phyloP scores from a whole-genome alignment of 352 stramenopile species.

The Globisporangium rhizosaccharum region DNA sequence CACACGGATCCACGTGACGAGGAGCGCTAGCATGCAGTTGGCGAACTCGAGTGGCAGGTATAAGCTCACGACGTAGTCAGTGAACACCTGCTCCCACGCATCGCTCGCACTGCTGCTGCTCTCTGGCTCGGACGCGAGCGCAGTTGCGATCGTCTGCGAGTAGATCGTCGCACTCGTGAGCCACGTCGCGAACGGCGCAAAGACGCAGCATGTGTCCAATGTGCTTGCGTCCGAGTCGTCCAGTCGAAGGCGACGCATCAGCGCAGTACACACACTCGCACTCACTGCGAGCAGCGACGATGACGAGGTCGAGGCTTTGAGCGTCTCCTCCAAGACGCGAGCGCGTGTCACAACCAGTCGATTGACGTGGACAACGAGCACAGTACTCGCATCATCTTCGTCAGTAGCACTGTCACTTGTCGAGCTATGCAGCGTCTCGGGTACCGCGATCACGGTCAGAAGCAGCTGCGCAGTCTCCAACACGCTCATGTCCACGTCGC shows the following conservation, averaged over 20 bases:
- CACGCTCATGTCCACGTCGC: slow-evolving; percentile 6
- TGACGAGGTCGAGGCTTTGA: background rate
- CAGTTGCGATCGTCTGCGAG: slow-evolving; percentile 12
- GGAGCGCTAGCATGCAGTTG: slow-evolving; percentile 17
- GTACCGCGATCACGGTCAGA: background rate
- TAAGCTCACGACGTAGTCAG: slow-evolving; percentile 32
- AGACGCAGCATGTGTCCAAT: background rate
- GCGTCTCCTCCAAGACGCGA: slow-evolving; percentile 1
- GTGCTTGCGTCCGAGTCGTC: background rate
- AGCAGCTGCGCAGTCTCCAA: slow-evolving; percentile 5
- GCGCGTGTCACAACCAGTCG: background rate
- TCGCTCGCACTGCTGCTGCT: slow-evolving; percentile 11
- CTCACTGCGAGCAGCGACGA: background rate
- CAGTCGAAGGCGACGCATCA: background rate
- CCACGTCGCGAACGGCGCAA: slow-evolving; percentile 11
- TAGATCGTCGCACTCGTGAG: slow-evolving; percentile 16
- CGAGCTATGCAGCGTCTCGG: background rate
- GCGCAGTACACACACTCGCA: no score
- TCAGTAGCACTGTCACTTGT: background rate
- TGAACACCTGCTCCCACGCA: slow-evolving; percentile 40
- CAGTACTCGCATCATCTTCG: slow-evolving; percentile 2
- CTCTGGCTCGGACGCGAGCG: background rate
- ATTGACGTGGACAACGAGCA: slow-evolving; percentile 8
- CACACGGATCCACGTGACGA: slow-evolving; percentile 34
- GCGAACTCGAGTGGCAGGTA: slow-evolving; percentile 64